A percentile compares a stretch with the other conserved stretches of the same genome.
These are phyloP conservation scores for Phytophthora nicotianae DNA, from an alignment of 352 stramenopile species.

Conservation along the genomic window DNA sequence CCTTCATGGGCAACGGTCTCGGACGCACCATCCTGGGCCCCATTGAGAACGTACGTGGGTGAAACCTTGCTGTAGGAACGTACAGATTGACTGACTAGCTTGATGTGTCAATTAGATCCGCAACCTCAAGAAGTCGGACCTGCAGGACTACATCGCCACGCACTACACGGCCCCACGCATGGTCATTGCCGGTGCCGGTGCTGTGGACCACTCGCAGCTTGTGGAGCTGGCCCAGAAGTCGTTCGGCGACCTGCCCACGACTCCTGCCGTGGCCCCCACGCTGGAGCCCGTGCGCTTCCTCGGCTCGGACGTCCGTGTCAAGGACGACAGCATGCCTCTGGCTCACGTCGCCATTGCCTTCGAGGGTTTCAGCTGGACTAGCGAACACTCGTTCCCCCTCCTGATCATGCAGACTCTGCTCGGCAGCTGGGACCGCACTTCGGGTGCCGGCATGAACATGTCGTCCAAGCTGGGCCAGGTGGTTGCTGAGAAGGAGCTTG, in stretches of 20 bases:
- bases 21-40: slow-evolving; percentile 99
- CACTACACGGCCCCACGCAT: slow-evolving; percentile 99
- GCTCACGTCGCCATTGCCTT: slow-evolving; percentile 98
- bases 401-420: slow-evolving; percentile 98
- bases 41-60: slow-evolving; percentile 95
- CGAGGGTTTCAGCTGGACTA: slow-evolving; percentile 98
- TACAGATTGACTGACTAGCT: slow-evolving; percentile 4
- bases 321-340: slow-evolving; percentile 86
- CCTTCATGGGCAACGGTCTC: slow-evolving; percentile 97
- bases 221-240: slow-evolving; percentile 96
- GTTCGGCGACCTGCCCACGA: slow-evolving; percentile 94
- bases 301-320: slow-evolving; percentile 92
- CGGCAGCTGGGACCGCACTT: slow-evolving; percentile 92
- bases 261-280: slow-evolving; percentile 67
- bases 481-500: slow-evolving; percentile 95
- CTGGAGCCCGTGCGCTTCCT: slow-evolving; percentile 86
- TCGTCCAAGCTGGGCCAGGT: slow-evolving; percentile 96
- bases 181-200: slow-evolving; percentile 98
- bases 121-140: slow-evolving; percentile 94
- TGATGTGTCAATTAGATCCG: slow-evolving; percentile 55
- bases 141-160: slow-evolving; percentile 98
- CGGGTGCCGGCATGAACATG: slow-evolving; percentile 94
- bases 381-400: slow-evolving; percentile 97
- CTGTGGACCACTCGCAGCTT: slow-evolving; percentile 97
- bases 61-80: not conserved